Conservation (phyloP, 2,329 filamentous ascomycete genomes). For the Colletotrichum navitas region DNA sequence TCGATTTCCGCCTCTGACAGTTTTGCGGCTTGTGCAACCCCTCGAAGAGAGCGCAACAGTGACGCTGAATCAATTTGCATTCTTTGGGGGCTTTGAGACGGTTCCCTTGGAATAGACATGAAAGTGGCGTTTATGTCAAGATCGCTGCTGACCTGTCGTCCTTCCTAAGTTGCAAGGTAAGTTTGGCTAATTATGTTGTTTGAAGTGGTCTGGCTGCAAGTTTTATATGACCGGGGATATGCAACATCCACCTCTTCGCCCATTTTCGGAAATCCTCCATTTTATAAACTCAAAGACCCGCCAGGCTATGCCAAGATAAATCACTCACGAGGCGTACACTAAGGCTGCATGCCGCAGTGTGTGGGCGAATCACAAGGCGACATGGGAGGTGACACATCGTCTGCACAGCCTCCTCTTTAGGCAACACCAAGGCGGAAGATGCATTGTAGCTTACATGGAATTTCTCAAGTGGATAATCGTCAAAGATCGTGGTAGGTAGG, state of each 20-base stretch:
- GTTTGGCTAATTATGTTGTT: neutral
- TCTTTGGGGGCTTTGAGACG: no score
- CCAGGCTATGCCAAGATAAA: neutral
- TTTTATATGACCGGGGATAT: neutral
- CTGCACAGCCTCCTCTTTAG: slow-evolving; percentile 28
- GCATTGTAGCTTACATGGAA: neutral
- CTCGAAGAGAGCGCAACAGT: neutral
- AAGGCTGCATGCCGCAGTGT: neutral
- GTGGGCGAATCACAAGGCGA: neutral
- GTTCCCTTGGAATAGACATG: neutral
- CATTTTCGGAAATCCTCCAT: no score
- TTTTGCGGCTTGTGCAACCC: slow-evolving; percentile 14
- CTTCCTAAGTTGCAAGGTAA: neutral
- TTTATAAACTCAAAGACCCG: neutral
- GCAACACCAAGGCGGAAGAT: slow-evolving; percentile 8
- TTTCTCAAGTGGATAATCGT: slow-evolving; percentile 5
- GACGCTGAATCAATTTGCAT: slow-evolving; percentile 7
- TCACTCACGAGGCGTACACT: neutral
- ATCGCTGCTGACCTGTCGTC: neutral
- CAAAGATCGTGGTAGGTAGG: no score
- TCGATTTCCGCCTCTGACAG: neutral
- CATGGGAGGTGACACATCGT: neutral
- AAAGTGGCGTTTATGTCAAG: no score
- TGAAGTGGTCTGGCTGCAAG: neutral
- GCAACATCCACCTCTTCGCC: neutral